Evolutionary conservation across 345 rosid species (phyloP), one percentile per base, ranked within the genome.

Genomic region (Gossypium sturtianum): DNA sequence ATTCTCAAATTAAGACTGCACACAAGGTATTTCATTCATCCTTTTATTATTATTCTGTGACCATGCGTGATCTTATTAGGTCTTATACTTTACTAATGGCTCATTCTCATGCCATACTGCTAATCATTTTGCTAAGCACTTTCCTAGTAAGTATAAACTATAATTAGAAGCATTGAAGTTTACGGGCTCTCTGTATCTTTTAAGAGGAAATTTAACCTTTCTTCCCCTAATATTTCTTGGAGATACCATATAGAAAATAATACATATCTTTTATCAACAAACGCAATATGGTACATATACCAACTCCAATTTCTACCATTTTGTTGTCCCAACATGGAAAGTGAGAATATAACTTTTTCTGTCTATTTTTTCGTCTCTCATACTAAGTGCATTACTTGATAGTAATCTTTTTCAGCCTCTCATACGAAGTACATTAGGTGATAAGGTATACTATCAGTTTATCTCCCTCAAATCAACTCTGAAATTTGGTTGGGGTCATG

Each of bases 11-110:
- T 71, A 59, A 70, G 61, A 79, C 66, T 75, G 60, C 53, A 22
- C 57, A 73, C 22, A 78, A 83, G 94, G 97, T 89, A 89, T 27
- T 53, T 62, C 45, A 3, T 65, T 63, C 47, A 29, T 74, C 41
- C 74, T 58, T 11, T 3, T 20, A 71, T 19, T 56, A 13, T 58
- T 51, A 0, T 70, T 52, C 22, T 16, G 23, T 51, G 71, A 51
- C 25, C 58, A 51, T 51, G 73, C 22, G 17, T 69, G 58, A 41
- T 51, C 23, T 27, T 41, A 51, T 29, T 51, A 52, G 22, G 23
- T 51, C 45, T 49, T 51, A 16, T 69, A 45, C 45, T 25, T 69
- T 25, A 25, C 8, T 25, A 68, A 2, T 66, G 57, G 9, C 27
- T 10, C 2, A 69, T 51, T 69, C 25, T 69, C 44, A 69, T 27